phyloP scores from a whole-genome alignment of 192 early-diverging fungal species.

The Backusella sp. region DNA sequence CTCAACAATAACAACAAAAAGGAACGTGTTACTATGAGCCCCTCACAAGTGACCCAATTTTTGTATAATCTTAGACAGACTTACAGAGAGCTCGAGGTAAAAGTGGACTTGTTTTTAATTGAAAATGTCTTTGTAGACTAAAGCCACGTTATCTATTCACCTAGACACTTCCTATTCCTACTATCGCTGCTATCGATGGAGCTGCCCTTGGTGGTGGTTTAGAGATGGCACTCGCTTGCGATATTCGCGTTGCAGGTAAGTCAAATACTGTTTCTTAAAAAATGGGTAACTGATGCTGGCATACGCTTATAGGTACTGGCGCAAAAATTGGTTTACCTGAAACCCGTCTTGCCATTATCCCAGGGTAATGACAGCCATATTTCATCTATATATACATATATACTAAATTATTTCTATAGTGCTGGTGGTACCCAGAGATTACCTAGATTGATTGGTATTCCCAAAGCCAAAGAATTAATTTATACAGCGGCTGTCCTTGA shows the following conservation, averaged over 20 bases:
- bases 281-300: neutral
- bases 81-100: conserved; percentile 82
- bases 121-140: neutral
- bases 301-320: conserved; percentile 36
- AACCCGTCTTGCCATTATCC: conserved; percentile 93
- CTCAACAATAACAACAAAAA: conserved; percentile 30
- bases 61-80: conserved; percentile 72
- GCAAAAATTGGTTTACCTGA: conserved; percentile 90
- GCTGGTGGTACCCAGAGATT: conserved; percentile 95
- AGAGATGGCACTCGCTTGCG: conserved; percentile 87
- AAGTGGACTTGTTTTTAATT: neutral
- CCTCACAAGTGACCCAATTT: conserved; percentile 75
- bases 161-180: conserved; percentile 84
- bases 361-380: conserved; percentile 59
- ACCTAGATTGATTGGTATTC: conserved; percentile 79
- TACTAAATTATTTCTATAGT: conserved; percentile 31
- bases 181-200: conserved; percentile 93
- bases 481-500: conserved; percentile 79
- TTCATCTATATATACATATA: neutral
- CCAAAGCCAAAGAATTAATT: conserved; percentile 92
- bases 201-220: conserved; percentile 91
- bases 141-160: neutral
- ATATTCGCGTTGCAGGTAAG: conserved; percentile 83
- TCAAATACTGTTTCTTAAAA: neutral
- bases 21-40: conserved; percentile 83